Evolutionary conservation across 257 asterid species (phyloP).

Genomic region (Scutellaria baicalensis): DNA sequence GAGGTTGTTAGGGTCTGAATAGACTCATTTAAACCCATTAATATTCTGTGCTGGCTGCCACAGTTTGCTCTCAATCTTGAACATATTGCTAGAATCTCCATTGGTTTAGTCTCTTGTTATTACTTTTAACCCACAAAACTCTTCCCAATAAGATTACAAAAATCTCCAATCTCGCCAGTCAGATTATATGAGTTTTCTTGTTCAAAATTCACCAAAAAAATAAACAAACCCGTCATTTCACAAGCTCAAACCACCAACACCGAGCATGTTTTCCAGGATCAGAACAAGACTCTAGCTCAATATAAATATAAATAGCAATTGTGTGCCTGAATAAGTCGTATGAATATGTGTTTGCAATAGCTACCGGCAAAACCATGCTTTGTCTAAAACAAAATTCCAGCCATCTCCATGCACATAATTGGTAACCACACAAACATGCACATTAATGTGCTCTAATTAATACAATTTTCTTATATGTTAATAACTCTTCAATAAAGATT

Average conservation of each 20-base stretch:
- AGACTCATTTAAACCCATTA: conserved; percentile 15
- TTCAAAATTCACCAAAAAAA: not conserved
- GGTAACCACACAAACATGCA: not conserved
- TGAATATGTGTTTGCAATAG: not conserved
- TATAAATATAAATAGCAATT: not conserved
- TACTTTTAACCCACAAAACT: conserved; percentile 13
- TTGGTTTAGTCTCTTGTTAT: not conserved
- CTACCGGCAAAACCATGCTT: not conserved
- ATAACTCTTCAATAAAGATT: not conserved
- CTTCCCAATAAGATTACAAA: conserved; percentile 14
- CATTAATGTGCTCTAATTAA: not conserved
- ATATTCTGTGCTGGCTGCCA: conserved; percentile 15
- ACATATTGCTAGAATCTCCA: conserved; percentile 19
- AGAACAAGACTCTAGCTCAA: not conserved
- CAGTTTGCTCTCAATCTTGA: conserved; percentile 6
- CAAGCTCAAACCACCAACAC: not conserved
- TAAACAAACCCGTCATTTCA: not conserved
- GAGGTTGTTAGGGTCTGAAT: conserved; percentile 12
- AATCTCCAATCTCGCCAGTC: conserved; percentile 12
- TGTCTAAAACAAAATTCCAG: not conserved
- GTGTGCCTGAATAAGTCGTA: not conserved
- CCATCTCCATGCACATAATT: too few species aligned
- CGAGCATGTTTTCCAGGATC: not conserved
- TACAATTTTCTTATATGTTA: not conserved
- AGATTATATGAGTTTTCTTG: not conserved